Base-by-base conservation (phyloP, 1,139 yeast genomes). In the Suzukiozyma palmioleophila region DNA sequence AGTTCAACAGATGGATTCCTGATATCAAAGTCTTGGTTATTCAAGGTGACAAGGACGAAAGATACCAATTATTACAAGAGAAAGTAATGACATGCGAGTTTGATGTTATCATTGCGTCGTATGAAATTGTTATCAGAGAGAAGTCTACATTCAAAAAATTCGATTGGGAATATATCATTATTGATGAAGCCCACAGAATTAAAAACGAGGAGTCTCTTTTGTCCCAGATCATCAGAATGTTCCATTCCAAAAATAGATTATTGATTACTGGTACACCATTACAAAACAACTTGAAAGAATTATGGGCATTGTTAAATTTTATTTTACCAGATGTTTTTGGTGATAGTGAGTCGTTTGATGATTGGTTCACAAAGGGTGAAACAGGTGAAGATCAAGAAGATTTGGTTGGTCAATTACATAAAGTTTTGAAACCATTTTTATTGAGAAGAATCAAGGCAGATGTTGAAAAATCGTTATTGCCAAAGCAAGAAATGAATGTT, bases 161-260 rank as follows among this genome's bases (percentile, higher is more conserved):
- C 46, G 75, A 75, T 42, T 84, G 92, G 92, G 77, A 81, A 52
- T 84, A 84, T 53, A 78, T 84, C 39, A 69, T 84, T 30, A 82
- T 84, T 45, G 94, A 84, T 60, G 94, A 84, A 60, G 92, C 92
- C 9, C 94, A 84, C 57, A 71, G 92, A 64, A 80, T 84, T 44
- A 84, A 84, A 52, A 84, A 84, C 54, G 92, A 84, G 52, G 87
- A 84, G 53, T 79, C 87, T 15, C 64, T 82, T 43, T 61, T 84
- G 39, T 82, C 90, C 0, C 92, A 84, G 52, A 84, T 84, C 43
- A 83, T 84, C 43, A 66, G 92, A 53, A 63, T 81, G 64, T 83
- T 84, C 59, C 82, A 81, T 51, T 81, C 88, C 1, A 77, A 69
- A 42, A 82, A 83, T 56, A 69, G 92, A 50, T 64, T 84, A 37